Base-by-base conservation (phyloP, 768 basidiomycete species). In the Podaxis sp. region DNA sequence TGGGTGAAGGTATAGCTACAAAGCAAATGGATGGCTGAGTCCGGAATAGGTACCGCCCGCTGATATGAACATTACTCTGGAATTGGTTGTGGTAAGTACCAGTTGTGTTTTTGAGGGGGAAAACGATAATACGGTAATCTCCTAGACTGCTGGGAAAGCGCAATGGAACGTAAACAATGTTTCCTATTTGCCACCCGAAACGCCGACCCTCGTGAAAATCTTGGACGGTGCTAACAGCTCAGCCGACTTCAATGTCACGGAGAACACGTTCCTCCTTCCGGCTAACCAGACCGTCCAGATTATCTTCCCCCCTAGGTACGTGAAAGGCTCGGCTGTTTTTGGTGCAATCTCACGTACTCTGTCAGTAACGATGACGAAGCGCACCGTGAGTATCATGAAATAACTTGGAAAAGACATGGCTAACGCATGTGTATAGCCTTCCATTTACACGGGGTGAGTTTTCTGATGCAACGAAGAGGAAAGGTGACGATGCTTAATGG, bases 121-220 rank as follows among this genome's bases (percentile, higher is more conserved):
- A 46, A 8, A 17, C 3, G 44, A 5, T 46, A 46, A 46, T 46
- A 46, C 17, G n/a, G n/a, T 20, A 20, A 26, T 50, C 11, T 40
- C 2, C 8, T 48, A 55, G 65, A 62, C 44, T 65, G 41, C 66
- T 46, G 67, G 67, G 22, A 50, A 64, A 30, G 64, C 67, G 4
- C 26, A 64, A 50, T 75, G 72, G 71, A 69, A 65, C 24, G 70
- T 81, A 63, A 77, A 76, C 66, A 66, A 66, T 40, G 65, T 73
- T 37, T 65, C 69, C 15, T 76, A 74, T 65, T 46, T 67, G 11
- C 63, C 67, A 13, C 75, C 76, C 0, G 56, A 54, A 24, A 56
- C 60, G 22, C 70, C 69, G 3, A 71, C 73, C 26, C 65, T 70
- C 2, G 56, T 68, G 15, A 73, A 75, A 51, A 73, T 78, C 28